phyloP scores from a whole-genome alignment of 2,329 filamentous ascomycete genomes.

The Penicillium sp. region DNA sequence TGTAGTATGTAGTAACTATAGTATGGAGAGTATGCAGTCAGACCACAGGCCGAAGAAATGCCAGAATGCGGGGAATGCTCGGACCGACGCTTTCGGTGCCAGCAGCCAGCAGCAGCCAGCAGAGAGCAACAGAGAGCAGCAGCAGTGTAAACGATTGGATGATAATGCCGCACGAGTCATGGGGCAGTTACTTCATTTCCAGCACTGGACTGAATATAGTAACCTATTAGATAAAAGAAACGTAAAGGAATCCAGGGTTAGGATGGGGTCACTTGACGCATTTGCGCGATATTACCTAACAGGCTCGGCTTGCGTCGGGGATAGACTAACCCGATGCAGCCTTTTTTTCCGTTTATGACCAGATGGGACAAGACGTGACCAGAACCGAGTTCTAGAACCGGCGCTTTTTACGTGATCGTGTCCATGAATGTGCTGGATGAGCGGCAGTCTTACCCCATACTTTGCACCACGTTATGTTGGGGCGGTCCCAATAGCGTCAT shows the following conservation, averaged over 20 bases:
- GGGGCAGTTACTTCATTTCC: conserved; percentile 1
- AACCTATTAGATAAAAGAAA: conserved; percentile 7
- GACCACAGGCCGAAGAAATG: conserved; percentile 1
- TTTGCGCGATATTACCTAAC: conserved; percentile 13
- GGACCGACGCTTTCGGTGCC: neutral
- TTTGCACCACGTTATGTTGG: conserved; percentile 1
- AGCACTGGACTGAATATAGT: conserved; percentile 1
- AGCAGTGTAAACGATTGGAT: no score
- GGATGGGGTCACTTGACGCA: conserved; percentile 6
- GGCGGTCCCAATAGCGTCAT: conserved; percentile 20
- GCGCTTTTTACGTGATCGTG: conserved; percentile 19
- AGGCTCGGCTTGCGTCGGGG: neutral
- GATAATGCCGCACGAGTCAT: neutral
- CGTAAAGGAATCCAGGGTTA: conserved; percentile 4
- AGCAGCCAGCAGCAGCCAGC: neutral
- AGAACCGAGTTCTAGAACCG: no score
- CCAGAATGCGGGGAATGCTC: conserved; percentile 18
- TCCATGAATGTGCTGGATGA: neutral
- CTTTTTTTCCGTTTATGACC: neutral
- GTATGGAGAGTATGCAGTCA: no score
- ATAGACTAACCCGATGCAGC: conserved; percentile 1
- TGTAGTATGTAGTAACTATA: no score
- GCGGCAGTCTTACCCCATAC: neutral
- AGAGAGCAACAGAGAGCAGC: no score
- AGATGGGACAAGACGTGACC: no score